phyloP scores from a whole-genome alignment of 148 eudicot genomes.

The Talinum fruticosum region DNA sequence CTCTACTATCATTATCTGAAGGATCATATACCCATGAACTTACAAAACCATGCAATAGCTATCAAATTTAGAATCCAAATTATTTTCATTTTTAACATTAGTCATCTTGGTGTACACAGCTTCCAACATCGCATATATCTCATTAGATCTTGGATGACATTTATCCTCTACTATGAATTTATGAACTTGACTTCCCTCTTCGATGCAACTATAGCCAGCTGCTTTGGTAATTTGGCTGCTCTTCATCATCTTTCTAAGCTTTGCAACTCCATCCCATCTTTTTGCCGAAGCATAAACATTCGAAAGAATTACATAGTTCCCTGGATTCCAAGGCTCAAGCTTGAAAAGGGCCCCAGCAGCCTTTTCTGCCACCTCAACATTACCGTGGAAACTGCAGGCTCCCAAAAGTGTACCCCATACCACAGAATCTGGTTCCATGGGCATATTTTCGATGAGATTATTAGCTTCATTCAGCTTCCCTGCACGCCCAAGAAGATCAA shows the following conservation, averaged over 20 bases:
- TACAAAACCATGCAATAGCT: background rate
- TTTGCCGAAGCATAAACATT: conserved; percentile 53
- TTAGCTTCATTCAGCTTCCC: conserved; percentile 51
- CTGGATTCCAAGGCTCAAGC: conserved; percentile 64
- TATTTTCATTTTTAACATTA: conserved; percentile 13
- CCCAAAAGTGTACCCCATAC: conserved; percentile 63
- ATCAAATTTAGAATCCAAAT: conserved; percentile 22
- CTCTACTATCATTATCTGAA: background rate
- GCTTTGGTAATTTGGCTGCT: conserved; percentile 47
- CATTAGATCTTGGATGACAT: conserved; percentile 52
- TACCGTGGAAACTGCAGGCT: conserved; percentile 51
- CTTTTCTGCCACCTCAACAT: conserved; percentile 57
- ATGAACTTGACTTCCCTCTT: conserved; percentile 61
- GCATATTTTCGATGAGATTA: conserved; percentile 40
- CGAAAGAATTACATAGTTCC: conserved; percentile 68
- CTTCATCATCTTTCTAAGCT: conserved; percentile 61
- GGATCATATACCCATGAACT: background rate
- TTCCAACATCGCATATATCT: conserved; percentile 44
- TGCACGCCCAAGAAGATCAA: conserved; percentile 66
- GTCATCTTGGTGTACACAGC: conserved; percentile 41
- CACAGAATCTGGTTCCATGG: conserved; percentile 48
- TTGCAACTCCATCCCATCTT: conserved; percentile 53
- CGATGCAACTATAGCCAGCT: conserved; percentile 75
- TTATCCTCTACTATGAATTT: conserved; percentile 75
- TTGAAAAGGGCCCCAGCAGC: conserved; percentile 43